Percentiles rank a stretch among this genome's conserved stretches.
These are phyloP conservation scores for Simmondsia chinensis DNA, from an alignment of 148 eudicot species.

Conservation along the genomic window DNA sequence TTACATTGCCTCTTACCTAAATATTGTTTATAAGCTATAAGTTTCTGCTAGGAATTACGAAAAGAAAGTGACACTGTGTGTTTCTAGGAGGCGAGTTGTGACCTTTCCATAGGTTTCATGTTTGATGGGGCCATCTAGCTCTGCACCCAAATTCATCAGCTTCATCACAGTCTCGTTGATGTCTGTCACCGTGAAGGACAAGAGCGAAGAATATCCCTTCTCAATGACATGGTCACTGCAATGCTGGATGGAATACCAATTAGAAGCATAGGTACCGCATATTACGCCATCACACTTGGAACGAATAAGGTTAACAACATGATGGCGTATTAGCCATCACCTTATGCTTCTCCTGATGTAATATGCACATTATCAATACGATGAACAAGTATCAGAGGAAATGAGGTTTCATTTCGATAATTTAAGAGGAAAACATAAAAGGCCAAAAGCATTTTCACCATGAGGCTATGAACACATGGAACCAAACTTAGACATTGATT, in stretches of 20 bases:
- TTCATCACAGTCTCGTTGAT: slow-evolving; percentile 73
- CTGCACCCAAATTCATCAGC: slow-evolving; percentile 82
- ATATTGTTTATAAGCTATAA: not conserved
- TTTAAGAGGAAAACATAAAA: too few relatives aligned
- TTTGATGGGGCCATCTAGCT: slow-evolving; percentile 89
- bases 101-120: slow-evolving; percentile 95
- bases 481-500: too few relatives aligned
- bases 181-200: slow-evolving; percentile 85
- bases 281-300: not conserved
- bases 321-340: too few relatives aligned
- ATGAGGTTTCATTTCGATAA: too few relatives aligned
- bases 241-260: slow-evolving; percentile 2
- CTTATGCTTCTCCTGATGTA: too few relatives aligned
- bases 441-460: too few relatives aligned
- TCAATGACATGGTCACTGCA: slow-evolving; percentile 53
- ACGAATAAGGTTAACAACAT: not conserved
- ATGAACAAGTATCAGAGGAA: too few relatives aligned
- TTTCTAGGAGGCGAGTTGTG: not conserved
- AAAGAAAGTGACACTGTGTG: not conserved
- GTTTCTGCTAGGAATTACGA: not conserved
- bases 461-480: too few relatives aligned
- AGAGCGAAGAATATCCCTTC: slow-evolving; percentile 72
- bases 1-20: not conserved
- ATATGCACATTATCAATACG: too few relatives aligned
- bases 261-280: not conserved